phyloP scores from a whole-genome alignment of 2,329 filamentous ascomycete genomes.

The Colletotrichum liriopes region DNA sequence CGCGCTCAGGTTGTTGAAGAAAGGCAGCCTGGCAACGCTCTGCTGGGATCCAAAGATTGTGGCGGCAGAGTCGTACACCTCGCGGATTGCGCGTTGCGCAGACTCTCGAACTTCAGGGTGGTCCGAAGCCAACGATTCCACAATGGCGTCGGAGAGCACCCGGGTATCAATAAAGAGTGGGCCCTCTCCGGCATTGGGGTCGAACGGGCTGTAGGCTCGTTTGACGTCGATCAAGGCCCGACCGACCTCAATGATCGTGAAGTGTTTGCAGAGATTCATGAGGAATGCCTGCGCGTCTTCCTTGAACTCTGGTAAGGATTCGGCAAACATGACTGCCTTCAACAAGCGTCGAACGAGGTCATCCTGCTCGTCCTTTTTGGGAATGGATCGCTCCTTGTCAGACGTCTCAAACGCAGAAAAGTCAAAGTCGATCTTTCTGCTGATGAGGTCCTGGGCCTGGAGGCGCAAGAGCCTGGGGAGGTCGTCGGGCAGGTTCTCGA shows the following conservation, averaged over 20 bases:
- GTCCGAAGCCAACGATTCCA: conserved; percentile 92
- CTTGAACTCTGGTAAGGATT: conserved; percentile 85
- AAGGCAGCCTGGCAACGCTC: conserved; percentile 81
- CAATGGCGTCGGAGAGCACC: conserved; percentile 88
- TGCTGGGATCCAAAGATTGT: conserved; percentile 84
- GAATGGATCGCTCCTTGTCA: conserved; percentile 85
- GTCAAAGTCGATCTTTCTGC: conserved; percentile 80
- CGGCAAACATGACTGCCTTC: conserved; percentile 89
- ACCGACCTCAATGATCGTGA: conserved; percentile 91
- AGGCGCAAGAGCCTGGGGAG: conserved; percentile 87
- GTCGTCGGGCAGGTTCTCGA: conserved; percentile 91
- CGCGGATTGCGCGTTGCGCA: conserved; percentile 83
- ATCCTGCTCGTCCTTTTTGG: conserved; percentile 90
- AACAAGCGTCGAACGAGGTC: conserved; percentile 86
- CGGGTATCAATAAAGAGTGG: conserved; percentile 89
- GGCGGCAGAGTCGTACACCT: conserved; percentile 82
- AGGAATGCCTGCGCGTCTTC: conserved; percentile 83
- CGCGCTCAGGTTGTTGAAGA: conserved; percentile 87
- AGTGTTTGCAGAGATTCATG: conserved; percentile 87
- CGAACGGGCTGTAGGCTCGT: conserved; percentile 83
- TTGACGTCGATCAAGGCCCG: conserved; percentile 86
- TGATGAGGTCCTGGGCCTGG: conserved; percentile 88
- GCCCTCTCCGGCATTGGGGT: conserved; percentile 89
- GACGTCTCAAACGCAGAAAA: conserved; percentile 80
- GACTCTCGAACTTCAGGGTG: conserved; percentile 84